A percentile compares a stretch with the other conserved stretches of the same genome.
These are phyloP conservation scores for Candida railenensis DNA, from an alignment of 805 yeast genomes.

Conservation along the genomic window DNA sequence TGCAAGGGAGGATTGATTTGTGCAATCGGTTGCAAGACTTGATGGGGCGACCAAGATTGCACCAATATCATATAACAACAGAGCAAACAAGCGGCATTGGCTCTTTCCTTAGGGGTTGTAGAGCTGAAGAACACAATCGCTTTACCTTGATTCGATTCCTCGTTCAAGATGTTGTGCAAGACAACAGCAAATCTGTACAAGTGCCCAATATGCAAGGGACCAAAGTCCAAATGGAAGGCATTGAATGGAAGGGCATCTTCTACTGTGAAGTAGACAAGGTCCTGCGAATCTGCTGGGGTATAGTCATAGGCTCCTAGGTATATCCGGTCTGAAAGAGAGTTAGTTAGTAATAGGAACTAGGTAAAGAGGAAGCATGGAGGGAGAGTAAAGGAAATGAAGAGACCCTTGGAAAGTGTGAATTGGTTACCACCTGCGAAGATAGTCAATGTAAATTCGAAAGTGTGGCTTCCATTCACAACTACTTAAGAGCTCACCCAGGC, in stretches of 20 bases:
- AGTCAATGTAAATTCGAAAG: no score
- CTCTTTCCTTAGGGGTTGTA: constrained; percentile 74
- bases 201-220: constrained; percentile 92
- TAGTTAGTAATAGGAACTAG: constrained; percentile 24
- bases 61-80: constrained; percentile 94
- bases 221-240: constrained; percentile 94
- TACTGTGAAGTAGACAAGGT: constrained; percentile 81
- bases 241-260: constrained; percentile 92
- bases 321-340: constrained; percentile 49
- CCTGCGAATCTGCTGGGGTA: constrained; percentile 73
- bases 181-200: constrained; percentile 93
- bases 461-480: no score
- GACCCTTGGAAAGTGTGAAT: no score
- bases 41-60: constrained; percentile 98
- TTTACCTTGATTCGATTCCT: constrained; percentile 76
- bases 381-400: background rate
- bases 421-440: no score
- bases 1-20: constrained; percentile 92
- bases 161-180: constrained; percentile 87
- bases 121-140: constrained; percentile 90
- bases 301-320: constrained; percentile 88
- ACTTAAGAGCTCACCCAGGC: no score
- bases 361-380: background rate
- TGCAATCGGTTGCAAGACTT: constrained; percentile 90
- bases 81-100: constrained; percentile 91